Evolutionary conservation across 371 early-diverging fungal genomes (phyloP).

Genomic region (Saksenaea vasiformis): DNA sequence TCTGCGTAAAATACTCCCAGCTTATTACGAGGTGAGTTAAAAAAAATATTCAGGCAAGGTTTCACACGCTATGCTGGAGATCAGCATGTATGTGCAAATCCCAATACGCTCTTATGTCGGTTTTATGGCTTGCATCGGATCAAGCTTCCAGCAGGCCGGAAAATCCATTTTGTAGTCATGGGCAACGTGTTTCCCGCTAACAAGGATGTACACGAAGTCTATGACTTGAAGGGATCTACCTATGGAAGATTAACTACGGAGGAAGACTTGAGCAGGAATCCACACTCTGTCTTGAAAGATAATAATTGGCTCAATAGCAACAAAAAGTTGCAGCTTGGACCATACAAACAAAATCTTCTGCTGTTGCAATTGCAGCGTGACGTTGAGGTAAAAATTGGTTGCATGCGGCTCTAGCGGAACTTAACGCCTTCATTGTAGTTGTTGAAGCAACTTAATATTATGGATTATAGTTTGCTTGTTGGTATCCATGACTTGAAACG

Average conservation of each 20-base stretch:
- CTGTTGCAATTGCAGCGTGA: conserved; percentile 83
- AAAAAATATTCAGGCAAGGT: background rate
- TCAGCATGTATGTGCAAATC: conserved; percentile 85
- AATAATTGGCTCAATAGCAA: conserved; percentile 83
- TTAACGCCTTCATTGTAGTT: conserved; percentile 41
- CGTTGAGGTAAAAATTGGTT: conserved; percentile 50
- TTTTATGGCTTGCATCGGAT: conserved; percentile 96
- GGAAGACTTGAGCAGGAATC: conserved; percentile 72
- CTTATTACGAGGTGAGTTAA: conserved; percentile 74
- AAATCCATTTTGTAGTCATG: conserved; percentile 98
- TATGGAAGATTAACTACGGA: conserved; percentile 46
- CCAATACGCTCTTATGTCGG: conserved; percentile 89
- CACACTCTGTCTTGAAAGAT: conserved; percentile 90
- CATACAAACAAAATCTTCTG: conserved; percentile 71
- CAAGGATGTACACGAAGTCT: conserved; percentile 92
- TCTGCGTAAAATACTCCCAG: conserved; percentile 77
- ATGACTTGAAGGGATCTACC: conserved; percentile 81
- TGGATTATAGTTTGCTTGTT: conserved; percentile 96
- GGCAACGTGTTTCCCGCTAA: conserved; percentile 94
- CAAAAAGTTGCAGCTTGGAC: conserved; percentile 77
- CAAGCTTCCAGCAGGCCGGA: conserved; percentile 86
- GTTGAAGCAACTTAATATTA: conserved; percentile 78
- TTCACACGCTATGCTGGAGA: background rate
- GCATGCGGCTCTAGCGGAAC: too few relatives aligned
- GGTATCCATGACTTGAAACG: conserved; percentile 86